phyloP scores from a whole-genome alignment of 2,329 filamentous ascomycete species.

The Trichoderma harzianum region DNA sequence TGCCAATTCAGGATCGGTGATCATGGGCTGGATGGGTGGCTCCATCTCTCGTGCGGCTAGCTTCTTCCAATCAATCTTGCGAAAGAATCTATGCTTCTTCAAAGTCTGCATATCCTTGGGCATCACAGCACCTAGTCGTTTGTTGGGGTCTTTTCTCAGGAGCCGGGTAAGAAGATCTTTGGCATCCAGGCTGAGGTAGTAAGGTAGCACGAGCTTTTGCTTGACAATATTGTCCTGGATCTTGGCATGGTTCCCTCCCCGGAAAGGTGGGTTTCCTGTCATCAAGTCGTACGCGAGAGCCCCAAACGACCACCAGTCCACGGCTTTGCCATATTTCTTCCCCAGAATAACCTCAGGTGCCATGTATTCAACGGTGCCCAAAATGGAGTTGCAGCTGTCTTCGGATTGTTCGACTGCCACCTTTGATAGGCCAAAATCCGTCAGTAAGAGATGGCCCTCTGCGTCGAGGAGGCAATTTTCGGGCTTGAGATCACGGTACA shows the following conservation, averaged over 20 bases:
- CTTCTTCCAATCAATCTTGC: constrained; percentile 91
- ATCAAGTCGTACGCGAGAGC: constrained; percentile 89
- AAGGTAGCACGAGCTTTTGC: constrained; percentile 84
- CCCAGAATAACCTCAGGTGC: constrained; percentile 90
- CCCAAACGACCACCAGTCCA: constrained; percentile 98
- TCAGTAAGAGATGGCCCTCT: constrained; percentile 88
- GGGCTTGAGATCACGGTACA: constrained; percentile 96
- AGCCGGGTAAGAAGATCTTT: constrained; percentile 91
- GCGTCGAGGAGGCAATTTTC: constrained; percentile 94
- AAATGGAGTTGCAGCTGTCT: constrained; percentile 77
- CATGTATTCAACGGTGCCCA: constrained; percentile 98
- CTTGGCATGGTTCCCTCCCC: constrained; percentile 86
- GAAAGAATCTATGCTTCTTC: constrained; percentile 94
- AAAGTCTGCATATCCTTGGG: constrained; percentile 81
- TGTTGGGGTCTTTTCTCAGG: constrained; percentile 85
- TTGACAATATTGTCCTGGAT: constrained; percentile 95
- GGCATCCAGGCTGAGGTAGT: constrained; percentile 85
- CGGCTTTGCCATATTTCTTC: constrained; percentile 85
- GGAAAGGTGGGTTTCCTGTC: constrained; percentile 88
- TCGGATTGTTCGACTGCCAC: constrained; percentile 69
- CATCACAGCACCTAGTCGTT: constrained; percentile 85
- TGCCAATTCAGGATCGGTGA: constrained; percentile 91
- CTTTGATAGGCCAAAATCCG: constrained; percentile 96
- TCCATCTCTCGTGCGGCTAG: constrained; percentile 78
- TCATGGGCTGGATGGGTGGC: constrained; percentile 86